A percentile compares a stretch with the other conserved stretches of the same genome.
Conservation (phyloP, 352 stramenopile genomes). For the Elongisporangium prolatum region DNA sequence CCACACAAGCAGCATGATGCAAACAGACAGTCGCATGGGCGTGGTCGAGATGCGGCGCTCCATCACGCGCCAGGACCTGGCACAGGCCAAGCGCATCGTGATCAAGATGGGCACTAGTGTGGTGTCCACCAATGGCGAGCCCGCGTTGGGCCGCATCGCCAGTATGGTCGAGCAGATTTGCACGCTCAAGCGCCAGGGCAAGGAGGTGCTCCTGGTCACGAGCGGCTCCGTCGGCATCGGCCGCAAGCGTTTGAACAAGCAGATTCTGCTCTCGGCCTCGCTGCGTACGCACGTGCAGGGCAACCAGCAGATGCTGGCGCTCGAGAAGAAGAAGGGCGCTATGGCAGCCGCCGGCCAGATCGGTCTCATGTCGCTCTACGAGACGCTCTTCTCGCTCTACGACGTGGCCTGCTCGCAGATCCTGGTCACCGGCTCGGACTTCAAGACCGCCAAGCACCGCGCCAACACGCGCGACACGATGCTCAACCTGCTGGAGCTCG, state of each 20-base stretch:
- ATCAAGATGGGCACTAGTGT: slow-evolving; percentile 96
- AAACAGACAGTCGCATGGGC: slow-evolving; percentile 45
- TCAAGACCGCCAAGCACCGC: slow-evolving; percentile 81
- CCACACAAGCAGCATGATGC: slow-evolving; percentile 24
- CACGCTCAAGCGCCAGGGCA: slow-evolving; percentile 89
- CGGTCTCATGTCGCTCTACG: slow-evolving; percentile 97
- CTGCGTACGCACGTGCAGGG: slow-evolving; percentile 85
- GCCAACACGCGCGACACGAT: slow-evolving; percentile 88
- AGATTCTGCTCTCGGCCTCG: slow-evolving; percentile 86
- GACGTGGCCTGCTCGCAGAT: slow-evolving; percentile 94
- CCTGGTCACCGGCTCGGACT: slow-evolving; percentile 76
- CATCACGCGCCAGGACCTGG: slow-evolving; percentile 65
- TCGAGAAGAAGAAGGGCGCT: slow-evolving; percentile 85
- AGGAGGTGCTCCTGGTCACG: slow-evolving; percentile 87
- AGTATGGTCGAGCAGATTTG: slow-evolving; percentile 93
- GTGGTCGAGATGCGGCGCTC: slow-evolving; percentile 28
- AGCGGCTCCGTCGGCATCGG: slow-evolving; percentile 93
- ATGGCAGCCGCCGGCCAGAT: slow-evolving; percentile 94
- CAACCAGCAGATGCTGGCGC: slow-evolving; percentile 87
- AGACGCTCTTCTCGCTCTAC: slow-evolving; percentile 94
- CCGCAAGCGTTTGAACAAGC: slow-evolving; percentile 91
- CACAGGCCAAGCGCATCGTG: slow-evolving; percentile 87
- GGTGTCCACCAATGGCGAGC: slow-evolving; percentile 91
- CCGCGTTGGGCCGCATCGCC: slow-evolving; percentile 86
- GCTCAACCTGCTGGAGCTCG: slow-evolving; percentile 90